Conservation (phyloP, 208 protist genomes). For the Trypanosomatidae sp. region DNA sequence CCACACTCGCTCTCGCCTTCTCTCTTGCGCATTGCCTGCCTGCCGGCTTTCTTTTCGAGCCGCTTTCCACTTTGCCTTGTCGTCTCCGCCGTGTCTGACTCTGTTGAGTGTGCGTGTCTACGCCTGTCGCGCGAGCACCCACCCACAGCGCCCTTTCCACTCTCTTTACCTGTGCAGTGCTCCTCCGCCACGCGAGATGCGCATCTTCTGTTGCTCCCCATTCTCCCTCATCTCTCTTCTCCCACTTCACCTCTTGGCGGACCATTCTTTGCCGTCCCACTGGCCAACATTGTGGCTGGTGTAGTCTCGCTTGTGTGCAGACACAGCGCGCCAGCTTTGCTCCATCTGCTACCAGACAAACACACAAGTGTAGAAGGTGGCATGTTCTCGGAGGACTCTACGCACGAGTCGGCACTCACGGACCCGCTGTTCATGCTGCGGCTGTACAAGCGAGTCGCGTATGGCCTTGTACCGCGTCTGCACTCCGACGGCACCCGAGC, state of each 20-base stretch:
- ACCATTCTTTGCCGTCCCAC: neutral
- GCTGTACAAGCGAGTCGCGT: constrained; percentile 47
- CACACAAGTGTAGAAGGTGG: neutral
- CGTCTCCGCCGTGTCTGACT: neutral
- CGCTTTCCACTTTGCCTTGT: neutral
- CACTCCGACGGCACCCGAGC: constrained; percentile 4
- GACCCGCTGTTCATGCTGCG: constrained; percentile 55
- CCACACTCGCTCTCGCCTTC: neutral
- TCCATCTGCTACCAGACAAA: neutral
- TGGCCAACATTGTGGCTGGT: neutral
- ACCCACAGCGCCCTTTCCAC: neutral
- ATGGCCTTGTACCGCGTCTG: constrained; percentile 29
- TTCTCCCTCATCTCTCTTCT: constrained; percentile 1
- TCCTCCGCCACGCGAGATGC: neutral
- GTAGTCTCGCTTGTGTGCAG: neutral
- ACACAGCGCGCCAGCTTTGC: neutral
- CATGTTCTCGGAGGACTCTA: constrained; percentile 6
- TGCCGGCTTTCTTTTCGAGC: neutral
- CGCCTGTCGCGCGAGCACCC: neutral
- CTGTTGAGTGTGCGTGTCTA: neutral
- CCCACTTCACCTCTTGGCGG: neutral
- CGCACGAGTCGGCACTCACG: constrained; percentile 8
- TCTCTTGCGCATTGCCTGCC: neutral
- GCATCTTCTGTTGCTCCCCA: neutral
- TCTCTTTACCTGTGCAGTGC: neutral